These are phyloP conservation scores for Thermothelomyces thermophilus DNA, from an alignment of 2,329 filamentous ascomycete species.

Conservation along the genomic window DNA sequence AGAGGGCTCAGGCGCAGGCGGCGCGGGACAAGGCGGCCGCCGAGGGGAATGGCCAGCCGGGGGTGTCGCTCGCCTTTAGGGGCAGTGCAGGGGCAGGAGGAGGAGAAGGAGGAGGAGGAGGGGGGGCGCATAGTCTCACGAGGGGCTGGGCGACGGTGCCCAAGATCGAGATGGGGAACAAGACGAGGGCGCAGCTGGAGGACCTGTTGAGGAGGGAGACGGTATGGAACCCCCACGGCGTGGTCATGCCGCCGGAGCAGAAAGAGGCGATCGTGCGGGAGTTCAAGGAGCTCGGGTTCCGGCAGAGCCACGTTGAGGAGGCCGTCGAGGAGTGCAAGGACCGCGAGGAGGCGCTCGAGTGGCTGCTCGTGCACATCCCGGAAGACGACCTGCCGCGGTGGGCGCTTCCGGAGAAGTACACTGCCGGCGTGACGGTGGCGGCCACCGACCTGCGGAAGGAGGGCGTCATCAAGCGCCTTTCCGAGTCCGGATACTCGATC, in stretches of 20 bases:
- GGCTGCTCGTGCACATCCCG: constrained; percentile 92
- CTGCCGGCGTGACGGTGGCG: constrained; percentile 80
- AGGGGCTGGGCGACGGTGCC: constrained; percentile 79
- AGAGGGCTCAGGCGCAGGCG: constrained; percentile 63
- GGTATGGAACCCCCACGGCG: constrained; percentile 78
- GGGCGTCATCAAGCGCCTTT: constrained; percentile 72
- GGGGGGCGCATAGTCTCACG: constrained; percentile 42
- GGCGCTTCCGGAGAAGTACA: constrained; percentile 87
- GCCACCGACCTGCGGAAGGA: constrained; percentile 76
- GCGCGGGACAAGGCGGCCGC: constrained; percentile 61
- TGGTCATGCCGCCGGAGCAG: constrained; percentile 54
- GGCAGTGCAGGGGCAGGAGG: constrained; percentile 33
- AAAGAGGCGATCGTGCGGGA: constrained; percentile 62
- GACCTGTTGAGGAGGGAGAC: constrained; percentile 68
- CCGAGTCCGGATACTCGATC: constrained; percentile 74
- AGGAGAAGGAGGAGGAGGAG: constrained; percentile 35
- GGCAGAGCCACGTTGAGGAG: constrained; percentile 83
- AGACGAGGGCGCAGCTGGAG: constrained; percentile 73
- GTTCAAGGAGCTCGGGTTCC: constrained; percentile 73
- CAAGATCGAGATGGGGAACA: constrained; percentile 87
- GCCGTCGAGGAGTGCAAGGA: constrained; percentile 84
- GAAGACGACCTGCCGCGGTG: constrained; percentile 93
- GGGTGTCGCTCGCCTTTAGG: constrained; percentile 46
- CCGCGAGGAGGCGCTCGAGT: constrained; percentile 86
- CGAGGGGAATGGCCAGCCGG: constrained; percentile 42